A percentile compares a stretch with the other conserved stretches of the same genome.
Evolutionary conservation across 2,329 filamentous ascomycete genomes (phyloP).

Genomic region (Fusarium pseudograminearum): DNA sequence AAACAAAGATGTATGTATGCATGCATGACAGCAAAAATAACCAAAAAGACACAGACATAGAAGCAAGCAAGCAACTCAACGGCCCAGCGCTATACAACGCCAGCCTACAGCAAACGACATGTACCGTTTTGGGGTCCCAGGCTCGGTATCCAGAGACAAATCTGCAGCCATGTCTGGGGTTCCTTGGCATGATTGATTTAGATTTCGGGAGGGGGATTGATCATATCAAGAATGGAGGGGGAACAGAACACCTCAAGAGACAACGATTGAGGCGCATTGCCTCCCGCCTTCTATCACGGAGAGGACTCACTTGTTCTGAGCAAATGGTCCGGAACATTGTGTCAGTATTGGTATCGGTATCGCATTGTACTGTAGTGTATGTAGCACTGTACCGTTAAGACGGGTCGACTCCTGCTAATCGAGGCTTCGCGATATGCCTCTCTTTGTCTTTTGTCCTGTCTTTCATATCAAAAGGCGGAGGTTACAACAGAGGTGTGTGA

Average conservation of each 20-base stretch:
- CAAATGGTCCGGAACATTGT: slow-evolving; percentile 5
- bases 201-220: slow-evolving; percentile 32
- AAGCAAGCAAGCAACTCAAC: slow-evolving; percentile 12
- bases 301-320: not conserved
- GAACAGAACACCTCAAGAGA: slow-evolving; percentile 17
- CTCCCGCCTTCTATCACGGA: slow-evolving; percentile 20
- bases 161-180: slow-evolving; percentile 31
- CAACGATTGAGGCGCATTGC: slow-evolving; percentile 36
- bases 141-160: slow-evolving; percentile 36
- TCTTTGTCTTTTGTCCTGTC: slow-evolving; percentile 11
- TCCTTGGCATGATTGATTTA: slow-evolving; percentile 19
- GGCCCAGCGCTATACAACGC: slow-evolving; percentile 38
- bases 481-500: slow-evolving; percentile 29
- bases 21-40: not conserved
- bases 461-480: slow-evolving; percentile 33
- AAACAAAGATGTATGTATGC: not conserved
- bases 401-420: not conserved
- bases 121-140: slow-evolving; percentile 28
- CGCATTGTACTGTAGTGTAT: not conserved
- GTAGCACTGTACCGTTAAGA: not conserved
- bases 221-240: slow-evolving; percentile 25
- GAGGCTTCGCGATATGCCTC: slow-evolving; percentile 6
- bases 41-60: not conserved
- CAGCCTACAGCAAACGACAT: slow-evolving; percentile 15
- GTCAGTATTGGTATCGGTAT: not conserved